Conservation (phyloP, 495 filamentous ascomycete species). For the Emericellopsis terricola region DNA sequence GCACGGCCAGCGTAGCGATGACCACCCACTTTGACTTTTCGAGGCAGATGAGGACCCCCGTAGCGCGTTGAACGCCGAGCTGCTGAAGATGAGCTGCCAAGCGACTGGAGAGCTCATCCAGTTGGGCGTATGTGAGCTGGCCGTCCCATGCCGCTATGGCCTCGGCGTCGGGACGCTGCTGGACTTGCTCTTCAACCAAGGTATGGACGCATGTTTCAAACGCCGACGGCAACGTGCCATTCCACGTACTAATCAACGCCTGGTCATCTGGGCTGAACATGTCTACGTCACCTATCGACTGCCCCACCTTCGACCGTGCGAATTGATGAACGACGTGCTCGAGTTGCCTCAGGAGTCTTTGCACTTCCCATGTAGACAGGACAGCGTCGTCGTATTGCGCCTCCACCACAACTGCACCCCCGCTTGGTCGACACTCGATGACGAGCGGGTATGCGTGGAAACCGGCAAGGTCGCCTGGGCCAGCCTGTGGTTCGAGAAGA, state of each 20-base stretch:
- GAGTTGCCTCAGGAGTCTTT: slow-evolving; percentile 8
- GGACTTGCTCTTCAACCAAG: not conserved
- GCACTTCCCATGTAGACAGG: slow-evolving; percentile 5
- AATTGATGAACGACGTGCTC: slow-evolving; percentile 3
- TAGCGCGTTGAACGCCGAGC: not conserved
- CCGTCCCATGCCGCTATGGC: slow-evolving; percentile 1
- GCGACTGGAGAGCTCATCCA: not conserved
- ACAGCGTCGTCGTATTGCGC: slow-evolving; percentile 1
- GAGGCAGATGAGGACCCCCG: slow-evolving; percentile 16
- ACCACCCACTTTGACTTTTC: slow-evolving; percentile 1
- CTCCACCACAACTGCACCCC: slow-evolving; percentile 4
- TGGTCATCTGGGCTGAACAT: not conserved
- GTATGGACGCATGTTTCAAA: no score
- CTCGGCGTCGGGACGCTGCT: not conserved
- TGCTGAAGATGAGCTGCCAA: not conserved
- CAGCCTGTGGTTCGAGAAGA: no score
- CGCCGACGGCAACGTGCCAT: not conserved
- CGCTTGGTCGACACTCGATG: not conserved
- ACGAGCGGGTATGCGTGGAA: not conserved
- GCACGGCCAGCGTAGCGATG: not conserved
- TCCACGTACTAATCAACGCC: not conserved
- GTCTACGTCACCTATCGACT: not conserved
- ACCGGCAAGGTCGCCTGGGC: no score
- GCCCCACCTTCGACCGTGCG: not conserved
- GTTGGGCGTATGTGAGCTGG: not conserved